A percentile compares a stretch with the other conserved stretches of the same genome.
phyloP scores from a whole-genome alignment of 176 grass and related monocot genomes.

The Poa annua region DNA sequence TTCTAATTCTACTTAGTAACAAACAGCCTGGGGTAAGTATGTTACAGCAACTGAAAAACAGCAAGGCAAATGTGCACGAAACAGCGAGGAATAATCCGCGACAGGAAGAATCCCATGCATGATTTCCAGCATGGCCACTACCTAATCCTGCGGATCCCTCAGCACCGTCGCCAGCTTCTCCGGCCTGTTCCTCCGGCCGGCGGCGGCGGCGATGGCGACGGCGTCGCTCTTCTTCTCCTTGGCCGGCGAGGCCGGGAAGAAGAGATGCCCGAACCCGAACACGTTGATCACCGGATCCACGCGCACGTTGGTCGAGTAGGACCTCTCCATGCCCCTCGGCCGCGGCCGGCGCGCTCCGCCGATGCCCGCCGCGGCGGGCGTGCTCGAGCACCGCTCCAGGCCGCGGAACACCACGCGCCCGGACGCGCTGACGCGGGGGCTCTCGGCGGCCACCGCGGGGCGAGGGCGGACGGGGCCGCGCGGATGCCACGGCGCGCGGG shows the following conservation, averaged over 20 bases:
- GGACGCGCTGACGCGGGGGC: constrained; percentile 67
- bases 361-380: constrained; percentile 48
- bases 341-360: constrained; percentile 39
- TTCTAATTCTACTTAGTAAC: constrained; percentile 8
- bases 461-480: not conserved
- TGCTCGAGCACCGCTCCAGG: constrained; percentile 72
- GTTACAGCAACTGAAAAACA: constrained; percentile 38
- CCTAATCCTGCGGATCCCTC: constrained; percentile 61
- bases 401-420: constrained; percentile 72
- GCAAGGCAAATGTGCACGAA: not conserved
- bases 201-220: not conserved
- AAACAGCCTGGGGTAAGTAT: constrained; percentile 17
- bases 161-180: constrained; percentile 57
- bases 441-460: constrained; percentile 45
- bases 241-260: constrained; percentile 52
- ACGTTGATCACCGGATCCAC: constrained; percentile 74
- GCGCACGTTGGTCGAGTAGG: constrained; percentile 67
- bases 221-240: constrained; percentile 45
- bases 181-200: constrained; percentile 45
- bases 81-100: not conserved
- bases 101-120: constrained; percentile 47
- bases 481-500: constrained; percentile 32
- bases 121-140: constrained; percentile 46
- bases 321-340: constrained; percentile 69
- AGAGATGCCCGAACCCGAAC: constrained; percentile 59